These are phyloP conservation scores for Ballota nigra DNA, from an alignment of 257 asterid genomes.

Conservation along the genomic window DNA sequence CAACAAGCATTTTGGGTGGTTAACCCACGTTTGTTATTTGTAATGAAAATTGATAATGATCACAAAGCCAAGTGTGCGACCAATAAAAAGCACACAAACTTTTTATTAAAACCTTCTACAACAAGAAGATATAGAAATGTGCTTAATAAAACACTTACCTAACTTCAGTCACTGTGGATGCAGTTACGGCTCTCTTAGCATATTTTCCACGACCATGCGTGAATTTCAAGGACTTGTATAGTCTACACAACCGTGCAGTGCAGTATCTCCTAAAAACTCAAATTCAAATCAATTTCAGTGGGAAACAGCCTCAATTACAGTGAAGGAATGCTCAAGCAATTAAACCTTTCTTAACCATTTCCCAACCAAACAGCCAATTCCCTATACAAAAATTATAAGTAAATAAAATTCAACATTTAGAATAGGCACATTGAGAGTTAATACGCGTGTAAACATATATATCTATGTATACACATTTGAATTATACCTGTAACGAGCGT, in stretches of 20 bases:
- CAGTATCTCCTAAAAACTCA: slow-evolving; percentile 77
- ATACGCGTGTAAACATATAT: not conserved
- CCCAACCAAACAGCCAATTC: slow-evolving; percentile 9
- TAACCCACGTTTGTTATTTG: not conserved
- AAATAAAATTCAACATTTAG: not conserved
- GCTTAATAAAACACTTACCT: slow-evolving; percentile 45
- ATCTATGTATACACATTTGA: not conserved
- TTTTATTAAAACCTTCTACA: not conserved
- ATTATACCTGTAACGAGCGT: slow-evolving; percentile 78
- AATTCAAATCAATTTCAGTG: slow-evolving; percentile 4
- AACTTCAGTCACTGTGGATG: slow-evolving; percentile 77
- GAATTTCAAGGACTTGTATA: slow-evolving; percentile 91
- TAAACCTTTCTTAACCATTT: not conserved
- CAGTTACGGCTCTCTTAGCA: slow-evolving; percentile 60
- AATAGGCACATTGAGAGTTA: not conserved
- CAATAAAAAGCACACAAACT: not conserved
- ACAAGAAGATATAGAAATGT: not conserved
- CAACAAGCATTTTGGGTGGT: too few relatives aligned
- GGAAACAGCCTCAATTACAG: not conserved
- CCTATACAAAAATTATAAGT: not conserved
- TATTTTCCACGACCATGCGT: slow-evolving; percentile 96
- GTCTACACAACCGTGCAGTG: slow-evolving; percentile 83
- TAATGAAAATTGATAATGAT: not conserved
- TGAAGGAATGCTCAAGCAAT: not conserved
- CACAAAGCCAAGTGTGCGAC: not conserved